These are phyloP conservation scores for Cymbopogon citratus DNA, from an alignment of 176 grass and related monocot species.

Conservation along the genomic window DNA sequence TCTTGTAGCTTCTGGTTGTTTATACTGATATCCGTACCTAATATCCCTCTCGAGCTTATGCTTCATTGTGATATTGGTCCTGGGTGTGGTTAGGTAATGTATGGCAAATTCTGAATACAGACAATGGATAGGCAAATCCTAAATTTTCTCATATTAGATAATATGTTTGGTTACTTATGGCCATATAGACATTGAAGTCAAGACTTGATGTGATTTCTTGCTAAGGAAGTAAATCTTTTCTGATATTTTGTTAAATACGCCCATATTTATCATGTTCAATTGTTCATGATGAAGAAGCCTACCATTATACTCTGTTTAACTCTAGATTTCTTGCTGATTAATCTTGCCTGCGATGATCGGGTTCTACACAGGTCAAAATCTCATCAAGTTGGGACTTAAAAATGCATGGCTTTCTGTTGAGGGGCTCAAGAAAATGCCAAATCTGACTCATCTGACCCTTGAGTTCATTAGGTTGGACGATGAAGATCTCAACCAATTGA, in stretches of 20 bases:
- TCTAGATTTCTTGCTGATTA: neutral
- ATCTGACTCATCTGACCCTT: constrained; percentile 50
- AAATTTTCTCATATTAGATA: neutral
- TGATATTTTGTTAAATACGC: neutral
- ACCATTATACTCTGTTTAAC: neutral
- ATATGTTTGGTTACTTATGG: neutral
- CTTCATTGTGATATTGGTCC: neutral
- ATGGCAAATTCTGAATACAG: neutral
- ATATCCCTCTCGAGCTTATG: too few relatives aligned
- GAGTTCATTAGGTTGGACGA: constrained; percentile 71
- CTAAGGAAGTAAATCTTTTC: neutral
- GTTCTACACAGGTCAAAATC: constrained; percentile 45
- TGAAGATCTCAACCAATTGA: constrained; percentile 60
- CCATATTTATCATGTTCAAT: neutral
- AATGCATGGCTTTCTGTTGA: constrained; percentile 78
- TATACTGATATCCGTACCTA: too few relatives aligned
- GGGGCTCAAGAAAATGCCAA: constrained; percentile 59
- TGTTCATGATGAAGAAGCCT: neutral
- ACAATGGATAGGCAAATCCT: neutral
- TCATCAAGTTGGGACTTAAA: constrained; percentile 49
- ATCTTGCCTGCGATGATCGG: neutral
- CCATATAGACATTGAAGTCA: neutral
- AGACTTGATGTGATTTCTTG: neutral
- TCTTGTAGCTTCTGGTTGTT: too few relatives aligned
- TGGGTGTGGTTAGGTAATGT: neutral